phyloP scores from a whole-genome alignment of 495 filamentous ascomycete genomes.

The Penicillium antarcticum region DNA sequence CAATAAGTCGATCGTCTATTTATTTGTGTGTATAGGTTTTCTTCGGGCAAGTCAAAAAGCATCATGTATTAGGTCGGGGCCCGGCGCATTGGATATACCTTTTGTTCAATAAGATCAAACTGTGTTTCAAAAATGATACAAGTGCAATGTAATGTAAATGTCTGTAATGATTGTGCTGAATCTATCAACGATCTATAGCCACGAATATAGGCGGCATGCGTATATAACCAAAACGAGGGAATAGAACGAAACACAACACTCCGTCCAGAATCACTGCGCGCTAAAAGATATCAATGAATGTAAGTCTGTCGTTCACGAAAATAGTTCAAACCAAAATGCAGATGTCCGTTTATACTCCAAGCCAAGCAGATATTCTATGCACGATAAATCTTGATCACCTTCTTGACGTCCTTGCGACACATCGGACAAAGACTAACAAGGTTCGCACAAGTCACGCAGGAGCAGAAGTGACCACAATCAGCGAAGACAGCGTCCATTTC shows the following conservation, averaged over 20 bases:
- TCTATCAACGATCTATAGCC: conserved; percentile 6
- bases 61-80: conserved; percentile 24
- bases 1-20: conserved; percentile 15
- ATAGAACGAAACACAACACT: not conserved
- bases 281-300: conserved; percentile 10
- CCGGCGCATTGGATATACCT: conserved; percentile 31
- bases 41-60: conserved; percentile 30
- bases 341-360: conserved; percentile 5
- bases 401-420: conserved; percentile 57
- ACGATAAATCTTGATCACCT: conserved; percentile 56
- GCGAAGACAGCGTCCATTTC: conserved; percentile 61
- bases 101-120: conserved; percentile 16
- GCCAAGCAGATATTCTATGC: conserved; percentile 24
- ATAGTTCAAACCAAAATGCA: conserved; percentile 9
- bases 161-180: not conserved
- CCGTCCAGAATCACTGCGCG: conserved; percentile 1
- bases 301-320: not conserved
- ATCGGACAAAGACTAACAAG: conserved; percentile 64
- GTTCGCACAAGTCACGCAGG: conserved; percentile 60
- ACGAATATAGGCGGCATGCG: conserved; percentile 7
- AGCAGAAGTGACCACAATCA: conserved; percentile 65
- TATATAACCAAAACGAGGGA: conserved; percentile 8
- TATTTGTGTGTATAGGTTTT: conserved; percentile 23
- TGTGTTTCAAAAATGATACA: conserved; percentile 7
- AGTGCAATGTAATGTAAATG: conserved; percentile 1